phyloP scores from a whole-genome alignment of 139 green algal genomes.

The Chlamydomonas applanata region DNA sequence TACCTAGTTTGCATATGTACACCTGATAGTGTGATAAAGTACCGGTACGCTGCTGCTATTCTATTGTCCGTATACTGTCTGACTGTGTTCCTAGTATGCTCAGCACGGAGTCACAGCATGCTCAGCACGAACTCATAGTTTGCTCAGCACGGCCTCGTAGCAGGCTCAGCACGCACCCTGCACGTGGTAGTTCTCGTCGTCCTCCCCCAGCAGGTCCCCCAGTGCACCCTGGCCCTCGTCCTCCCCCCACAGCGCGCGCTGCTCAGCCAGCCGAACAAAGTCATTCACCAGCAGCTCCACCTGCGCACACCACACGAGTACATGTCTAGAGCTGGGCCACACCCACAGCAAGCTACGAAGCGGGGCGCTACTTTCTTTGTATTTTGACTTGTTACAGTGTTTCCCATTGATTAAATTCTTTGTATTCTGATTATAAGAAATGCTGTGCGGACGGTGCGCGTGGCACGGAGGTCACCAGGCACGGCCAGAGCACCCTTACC shows the following conservation, averaged over 20 bases:
- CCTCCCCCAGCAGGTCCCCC: slow-evolving; percentile 13
- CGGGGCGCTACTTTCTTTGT: background rate
- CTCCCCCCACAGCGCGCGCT: background rate
- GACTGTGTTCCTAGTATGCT: no score
- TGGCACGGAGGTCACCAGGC: background rate
- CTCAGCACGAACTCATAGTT: no score
- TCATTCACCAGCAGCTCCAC: slow-evolving; percentile 52
- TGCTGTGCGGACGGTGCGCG: background rate
- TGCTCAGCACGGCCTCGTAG: no score
- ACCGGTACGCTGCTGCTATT: no score
- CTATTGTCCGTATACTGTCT: no score
- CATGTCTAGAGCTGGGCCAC: background rate
- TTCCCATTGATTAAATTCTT: no score
- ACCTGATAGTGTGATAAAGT: no score
- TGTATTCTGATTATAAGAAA: no score
- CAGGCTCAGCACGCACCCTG: no score
- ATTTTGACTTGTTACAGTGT: background rate
- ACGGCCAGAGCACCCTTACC: no score
- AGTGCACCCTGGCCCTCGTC: slow-evolving; percentile 2
- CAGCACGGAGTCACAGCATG: no score
- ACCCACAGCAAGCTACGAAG: background rate
- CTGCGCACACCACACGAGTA: slow-evolving; percentile 6
- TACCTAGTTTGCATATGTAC: no score
- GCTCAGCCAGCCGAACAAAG: slow-evolving; percentile 41
- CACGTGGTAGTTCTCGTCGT: slow-evolving; percentile 37